Evolutionary conservation across 2,329 filamentous ascomycete genomes (phyloP).

Genomic region (Clonostachys byssicola): DNA sequence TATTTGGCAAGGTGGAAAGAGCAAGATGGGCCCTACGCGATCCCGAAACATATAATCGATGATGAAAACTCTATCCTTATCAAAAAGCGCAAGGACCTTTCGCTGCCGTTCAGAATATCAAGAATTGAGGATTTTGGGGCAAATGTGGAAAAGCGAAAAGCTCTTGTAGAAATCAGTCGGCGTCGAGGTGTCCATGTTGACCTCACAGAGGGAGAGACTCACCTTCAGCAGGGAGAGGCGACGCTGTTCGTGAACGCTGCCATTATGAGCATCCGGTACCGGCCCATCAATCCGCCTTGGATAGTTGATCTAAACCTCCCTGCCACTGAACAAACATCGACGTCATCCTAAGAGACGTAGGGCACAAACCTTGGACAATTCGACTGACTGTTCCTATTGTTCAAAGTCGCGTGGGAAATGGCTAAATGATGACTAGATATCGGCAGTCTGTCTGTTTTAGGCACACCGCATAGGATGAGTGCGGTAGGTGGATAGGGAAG

Average conservation of each 20-base stretch:
- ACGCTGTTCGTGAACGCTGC: constrained; percentile 60
- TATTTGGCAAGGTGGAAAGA: constrained; percentile 45
- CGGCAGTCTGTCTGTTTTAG: too few relatives aligned
- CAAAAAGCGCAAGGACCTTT: not conserved
- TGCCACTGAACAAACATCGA: too few relatives aligned
- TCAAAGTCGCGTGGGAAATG: too few relatives aligned
- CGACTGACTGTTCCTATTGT: too few relatives aligned
- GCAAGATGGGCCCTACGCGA: not conserved
- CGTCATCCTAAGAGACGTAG: too few relatives aligned
- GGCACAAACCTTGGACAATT: too few relatives aligned
- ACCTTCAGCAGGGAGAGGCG: constrained; percentile 31
- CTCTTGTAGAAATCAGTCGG: constrained; percentile 8
- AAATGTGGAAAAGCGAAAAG: not conserved
- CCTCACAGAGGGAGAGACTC: constrained; percentile 21
- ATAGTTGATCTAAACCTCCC: constrained; percentile 43
- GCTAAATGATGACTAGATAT: too few relatives aligned
- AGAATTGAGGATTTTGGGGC: not conserved
- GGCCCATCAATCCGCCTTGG: constrained; percentile 45
- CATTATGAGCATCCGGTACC: constrained; percentile 37
- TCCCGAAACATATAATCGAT: constrained; percentile 31
- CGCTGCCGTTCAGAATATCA: too few relatives aligned
- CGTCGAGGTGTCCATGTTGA: constrained; percentile 26
- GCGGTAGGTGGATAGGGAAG: not conserved
- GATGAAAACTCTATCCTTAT: constrained; percentile 13
- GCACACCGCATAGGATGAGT: not conserved